Percentiles rank a stretch among this genome's conserved stretches.
Evolutionary conservation across 2,329 filamentous ascomycete species (phyloP).

Genomic region (Camillea tinctor): DNA sequence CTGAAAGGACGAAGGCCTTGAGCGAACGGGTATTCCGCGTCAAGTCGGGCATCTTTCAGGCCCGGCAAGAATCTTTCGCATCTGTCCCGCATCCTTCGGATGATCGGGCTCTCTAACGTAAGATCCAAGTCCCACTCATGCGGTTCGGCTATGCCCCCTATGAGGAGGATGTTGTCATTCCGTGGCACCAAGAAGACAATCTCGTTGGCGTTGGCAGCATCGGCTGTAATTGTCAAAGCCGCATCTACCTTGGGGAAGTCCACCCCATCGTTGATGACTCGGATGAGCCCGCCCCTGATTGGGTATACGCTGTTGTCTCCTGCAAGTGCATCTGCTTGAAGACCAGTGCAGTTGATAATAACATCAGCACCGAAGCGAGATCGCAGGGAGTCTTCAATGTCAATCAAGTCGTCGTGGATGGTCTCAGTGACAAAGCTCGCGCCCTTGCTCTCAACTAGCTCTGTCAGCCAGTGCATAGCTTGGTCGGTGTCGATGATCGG

Average conservation of each 20-base stretch:
- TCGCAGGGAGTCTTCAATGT: conserved; percentile 35
- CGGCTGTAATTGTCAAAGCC: conserved; percentile 41
- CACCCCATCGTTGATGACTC: conserved; percentile 45
- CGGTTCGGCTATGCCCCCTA: conserved; percentile 39
- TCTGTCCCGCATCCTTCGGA: conserved; percentile 41
- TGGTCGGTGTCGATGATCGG: conserved; percentile 47
- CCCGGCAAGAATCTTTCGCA: conserved; percentile 42
- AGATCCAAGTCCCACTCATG: conserved; percentile 38
- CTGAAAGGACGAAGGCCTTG: conserved; percentile 44
- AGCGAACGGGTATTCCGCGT: conserved; percentile 41
- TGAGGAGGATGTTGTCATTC: conserved; percentile 43
- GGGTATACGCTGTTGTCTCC: conserved; percentile 41
- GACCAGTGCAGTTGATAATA: conserved; percentile 44
- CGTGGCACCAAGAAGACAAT: conserved; percentile 45
- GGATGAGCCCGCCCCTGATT: conserved; percentile 42
- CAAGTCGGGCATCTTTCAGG: conserved; percentile 39
- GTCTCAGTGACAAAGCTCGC: conserved; percentile 38
- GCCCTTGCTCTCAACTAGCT: conserved; percentile 41
- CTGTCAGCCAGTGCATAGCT: conserved; percentile 41
- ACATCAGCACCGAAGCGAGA: conserved; percentile 37
- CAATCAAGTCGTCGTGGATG: conserved; percentile 36
- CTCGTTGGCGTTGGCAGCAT: conserved; percentile 36
- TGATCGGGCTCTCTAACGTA: conserved; percentile 37
- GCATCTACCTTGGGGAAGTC: conserved; percentile 41
- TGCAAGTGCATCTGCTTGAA: conserved; percentile 37